Conservation (phyloP, 331 rosid species). For the Cydonia oblonga region DNA sequence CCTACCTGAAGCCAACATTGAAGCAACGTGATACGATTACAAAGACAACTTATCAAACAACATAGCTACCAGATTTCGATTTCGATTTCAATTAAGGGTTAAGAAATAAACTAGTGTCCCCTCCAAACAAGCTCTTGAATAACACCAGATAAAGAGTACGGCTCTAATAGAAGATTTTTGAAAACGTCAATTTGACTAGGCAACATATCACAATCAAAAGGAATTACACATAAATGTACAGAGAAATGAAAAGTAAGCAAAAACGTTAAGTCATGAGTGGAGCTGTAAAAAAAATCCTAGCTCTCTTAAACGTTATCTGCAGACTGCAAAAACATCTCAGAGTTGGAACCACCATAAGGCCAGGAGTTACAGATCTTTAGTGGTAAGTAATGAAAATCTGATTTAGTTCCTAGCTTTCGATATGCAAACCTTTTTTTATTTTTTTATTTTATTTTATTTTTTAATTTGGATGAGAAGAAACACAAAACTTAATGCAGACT, state of each 20-base stretch:
- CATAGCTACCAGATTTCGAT: background rate
- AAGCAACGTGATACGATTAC: background rate
- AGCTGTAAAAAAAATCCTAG: background rate
- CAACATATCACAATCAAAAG: background rate
- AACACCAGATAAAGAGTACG: background rate
- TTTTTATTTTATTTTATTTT: background rate
- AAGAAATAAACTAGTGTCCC: background rate
- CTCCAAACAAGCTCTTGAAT: background rate
- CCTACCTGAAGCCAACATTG: slow-evolving; percentile 47
- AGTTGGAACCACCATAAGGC: background rate
- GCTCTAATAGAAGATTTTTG: background rate
- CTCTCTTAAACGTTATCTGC: background rate
- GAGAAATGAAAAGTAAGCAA: background rate
- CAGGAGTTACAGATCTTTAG: background rate
- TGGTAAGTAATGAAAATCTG: background rate
- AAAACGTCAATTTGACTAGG: background rate
- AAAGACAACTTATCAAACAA: background rate
- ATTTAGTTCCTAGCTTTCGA: background rate
- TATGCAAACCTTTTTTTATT: background rate
- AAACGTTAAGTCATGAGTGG: background rate
- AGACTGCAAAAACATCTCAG: background rate
- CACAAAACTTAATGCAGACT: background rate
- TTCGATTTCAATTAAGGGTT: background rate
- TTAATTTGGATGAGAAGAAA: background rate
- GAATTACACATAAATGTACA: background rate